Base-by-base conservation (phyloP, 345 rosid species). In the Lepidium aucheri region DNA sequence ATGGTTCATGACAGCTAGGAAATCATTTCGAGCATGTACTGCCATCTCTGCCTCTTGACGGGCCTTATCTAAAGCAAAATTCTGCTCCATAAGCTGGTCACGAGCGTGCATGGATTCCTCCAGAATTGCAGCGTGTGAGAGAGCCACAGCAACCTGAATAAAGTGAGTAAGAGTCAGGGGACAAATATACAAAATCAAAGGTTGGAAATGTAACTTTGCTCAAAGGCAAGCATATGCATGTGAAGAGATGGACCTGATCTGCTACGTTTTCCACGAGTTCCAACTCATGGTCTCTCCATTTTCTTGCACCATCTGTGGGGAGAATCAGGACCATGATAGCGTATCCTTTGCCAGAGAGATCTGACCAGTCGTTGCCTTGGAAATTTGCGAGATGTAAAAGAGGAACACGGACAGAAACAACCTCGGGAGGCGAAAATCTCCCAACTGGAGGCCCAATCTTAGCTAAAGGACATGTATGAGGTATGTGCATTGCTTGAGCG, bases 1-100 rank as follows among this genome's bases (percentile, higher is more conserved):
- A 69, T 90, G 97, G 83, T 90, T 93, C 98, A 93, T 90, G 70
- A 93, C 97, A 18, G 96, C 84, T 32, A 88, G 86, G 79, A 90
- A 93, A 76, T 93, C 98, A 69, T 93, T 93, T 64, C 90, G 87
- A 61, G 97, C 97, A 84, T 82, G 90, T 20, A 90, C 83, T 30
- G 97, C 96, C 78, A 62, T 74, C 86, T 93, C 98, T 66, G 96
- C 98, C 55, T 93, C 97, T 40, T 66, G 84, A 32, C 92, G 97
- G 71, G 98, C 97, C 73, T 65, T 72, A 53, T 90, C 84, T 74
- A 93, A 67, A 53, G 85, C 97, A 59, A 85, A 71, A 70, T 93
- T 93, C 82, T 88, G 94, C 57, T 84, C 85, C 78, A 86, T 74
- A 45, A 93, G 97, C 78, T 86, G 94, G 76, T 90, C 81, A 43